Evolutionary conservation across 2,329 filamentous ascomycete genomes (phyloP), one percentile per base, ranked within the genome.

Genomic region (Arthrinium phaeospermum): DNA sequence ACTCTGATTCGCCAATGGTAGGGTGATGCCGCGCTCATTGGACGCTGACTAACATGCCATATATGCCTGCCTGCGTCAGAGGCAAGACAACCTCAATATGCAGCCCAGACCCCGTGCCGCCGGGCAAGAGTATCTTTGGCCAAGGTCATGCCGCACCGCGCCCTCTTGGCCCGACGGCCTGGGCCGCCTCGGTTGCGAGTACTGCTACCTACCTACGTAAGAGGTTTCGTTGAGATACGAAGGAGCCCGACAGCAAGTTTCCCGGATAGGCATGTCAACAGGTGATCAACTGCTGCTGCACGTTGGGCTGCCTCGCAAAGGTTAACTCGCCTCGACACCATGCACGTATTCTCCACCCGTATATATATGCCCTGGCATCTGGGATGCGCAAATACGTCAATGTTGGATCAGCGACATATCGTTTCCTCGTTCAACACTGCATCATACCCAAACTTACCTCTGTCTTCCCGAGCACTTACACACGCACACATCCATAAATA

Each of bases 251-350:
- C 57, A 64, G 13, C 8, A 24, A 14, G 57, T 64, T 41, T 2
- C 57, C 57, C 34, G 57, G 57, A 64, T 64, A 64, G 30, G 57
- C 57, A 64, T 64, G 57, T 14, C 57, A 64, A 41, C 57, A 41
- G 57, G 57, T 41, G 57, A 64, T 24, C 57, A 41, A 64, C 57
- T 64, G 57, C 22, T 64, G 57, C 57, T 64, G 57, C 57, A 41
- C 34, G 41, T 14, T 41, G 22, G 19, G 34, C 57, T 37, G 12
- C 53, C 30, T 22, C 7, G 19, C 19, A 41, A 64, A 41, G 57
- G 57, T 41, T 64, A 64, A 64, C 34, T 13, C 13, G 34, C 34
- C 22, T 37, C 16, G 16, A 37, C 30, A 37, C 53, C 30, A 37
- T 64, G 57, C 10, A 64, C 27, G 3, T 24, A 10, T 34, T 64